Evolutionary conservation across 805 yeast genomes (phyloP).

Genomic region (Saturnispora sanitii): DNA sequence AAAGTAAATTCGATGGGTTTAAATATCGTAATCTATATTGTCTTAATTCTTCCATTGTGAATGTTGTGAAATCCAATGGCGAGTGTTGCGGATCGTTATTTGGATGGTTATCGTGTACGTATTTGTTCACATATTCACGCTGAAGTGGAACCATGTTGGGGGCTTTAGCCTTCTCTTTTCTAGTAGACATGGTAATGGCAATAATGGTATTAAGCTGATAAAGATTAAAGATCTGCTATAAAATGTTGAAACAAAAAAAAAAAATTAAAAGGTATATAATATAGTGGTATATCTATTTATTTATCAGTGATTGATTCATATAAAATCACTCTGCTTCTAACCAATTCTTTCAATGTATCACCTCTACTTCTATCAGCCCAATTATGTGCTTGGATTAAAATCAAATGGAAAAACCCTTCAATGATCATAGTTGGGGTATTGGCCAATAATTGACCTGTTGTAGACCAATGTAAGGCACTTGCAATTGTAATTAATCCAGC

Average conservation of each 20-base stretch:
- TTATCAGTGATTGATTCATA: background rate
- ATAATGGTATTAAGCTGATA: background rate
- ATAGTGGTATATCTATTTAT: too few species aligned
- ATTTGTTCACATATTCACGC: conserved; percentile 55
- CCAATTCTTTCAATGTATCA: conserved; percentile 9
- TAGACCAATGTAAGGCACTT: conserved; percentile 29
- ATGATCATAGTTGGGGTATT: conserved; percentile 37
- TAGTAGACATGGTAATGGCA: conserved; percentile 8
- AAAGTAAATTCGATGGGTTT: conserved; percentile 28
- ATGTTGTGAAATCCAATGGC: conserved; percentile 59
- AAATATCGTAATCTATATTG: conserved; percentile 50
- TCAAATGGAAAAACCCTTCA: conserved; percentile 32
- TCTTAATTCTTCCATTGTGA: conserved; percentile 56
- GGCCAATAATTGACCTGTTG: conserved; percentile 32
- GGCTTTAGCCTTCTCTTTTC: conserved; percentile 12
- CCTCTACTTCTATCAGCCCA: conserved; percentile 17
- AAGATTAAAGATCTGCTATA: too few species aligned
- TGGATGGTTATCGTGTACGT: conserved; percentile 69
- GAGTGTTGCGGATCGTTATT: conserved; percentile 39
- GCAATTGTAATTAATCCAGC: conserved; percentile 27
- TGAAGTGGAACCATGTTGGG: conserved; percentile 46
- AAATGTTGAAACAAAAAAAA: too few species aligned
- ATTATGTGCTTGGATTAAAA: conserved; percentile 31
- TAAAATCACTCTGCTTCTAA: conserved; percentile 9
- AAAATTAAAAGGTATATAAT: background rate